Conservation (phyloP, 2,329 filamentous ascomycete genomes). For the Amesomyces nigricolor region DNA sequence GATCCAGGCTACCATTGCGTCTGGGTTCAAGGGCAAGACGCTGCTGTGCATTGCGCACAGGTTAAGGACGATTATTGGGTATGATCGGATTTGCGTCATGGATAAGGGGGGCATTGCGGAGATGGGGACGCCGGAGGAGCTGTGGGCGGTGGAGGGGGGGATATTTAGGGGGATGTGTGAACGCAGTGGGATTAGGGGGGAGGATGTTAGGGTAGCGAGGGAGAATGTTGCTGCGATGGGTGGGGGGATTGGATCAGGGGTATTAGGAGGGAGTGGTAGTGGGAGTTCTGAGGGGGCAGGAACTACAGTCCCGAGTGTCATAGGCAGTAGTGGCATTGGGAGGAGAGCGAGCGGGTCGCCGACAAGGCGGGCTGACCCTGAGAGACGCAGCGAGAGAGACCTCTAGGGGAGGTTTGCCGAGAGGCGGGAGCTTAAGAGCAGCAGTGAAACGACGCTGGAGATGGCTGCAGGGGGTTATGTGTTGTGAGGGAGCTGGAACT, state of each 20-base stretch:
- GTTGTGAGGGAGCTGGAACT: too few relatives aligned
- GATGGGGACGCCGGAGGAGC: constrained; percentile 66
- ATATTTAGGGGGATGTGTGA: constrained; percentile 92
- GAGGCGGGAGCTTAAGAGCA: too few relatives aligned
- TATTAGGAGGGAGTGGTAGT: not conserved
- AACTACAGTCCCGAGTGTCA: not conserved
- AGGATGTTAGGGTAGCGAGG: constrained; percentile 47
- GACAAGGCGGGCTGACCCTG: too few relatives aligned
- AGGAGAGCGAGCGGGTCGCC: too few relatives aligned
- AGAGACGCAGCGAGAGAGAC: too few relatives aligned
- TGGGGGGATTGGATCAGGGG: too few relatives aligned
- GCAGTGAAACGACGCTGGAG: too few relatives aligned
- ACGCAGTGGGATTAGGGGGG: constrained; percentile 64
- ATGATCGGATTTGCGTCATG: constrained; percentile 97
- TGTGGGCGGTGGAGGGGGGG: constrained; percentile 64
- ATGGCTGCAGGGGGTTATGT: too few relatives aligned
- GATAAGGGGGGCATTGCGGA: constrained; percentile 83
- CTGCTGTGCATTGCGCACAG: constrained; percentile 89
- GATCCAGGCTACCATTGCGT: constrained; percentile 84
- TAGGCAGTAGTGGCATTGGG: too few relatives aligned
- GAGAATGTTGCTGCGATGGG: constrained; percentile 29
- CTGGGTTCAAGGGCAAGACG: constrained; percentile 79
- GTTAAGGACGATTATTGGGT: constrained; percentile 84
- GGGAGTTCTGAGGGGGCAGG: constrained; percentile 1
- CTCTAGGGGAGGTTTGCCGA: too few relatives aligned